Percentiles rank a stretch among this genome's conserved stretches.
Conservation (phyloP, 139 green algal genomes). For the Dunaliella sp. region DNA sequence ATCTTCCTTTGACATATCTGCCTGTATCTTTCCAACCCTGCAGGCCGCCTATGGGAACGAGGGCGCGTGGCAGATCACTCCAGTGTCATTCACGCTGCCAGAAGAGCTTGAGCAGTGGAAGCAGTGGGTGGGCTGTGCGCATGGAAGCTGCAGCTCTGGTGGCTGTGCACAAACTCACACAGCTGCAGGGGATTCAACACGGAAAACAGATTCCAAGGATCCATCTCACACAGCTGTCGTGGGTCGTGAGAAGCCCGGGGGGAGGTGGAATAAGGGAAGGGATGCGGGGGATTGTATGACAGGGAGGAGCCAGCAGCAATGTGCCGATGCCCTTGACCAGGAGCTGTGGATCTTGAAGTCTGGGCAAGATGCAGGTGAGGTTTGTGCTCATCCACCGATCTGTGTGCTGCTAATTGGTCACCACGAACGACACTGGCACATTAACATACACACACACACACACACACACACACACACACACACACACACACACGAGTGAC, state of each 20-base stretch:
- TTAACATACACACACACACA: too few relatives aligned
- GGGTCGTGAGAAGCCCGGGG: too few relatives aligned
- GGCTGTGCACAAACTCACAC: too few relatives aligned
- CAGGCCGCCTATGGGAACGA: slow-evolving; percentile 24
- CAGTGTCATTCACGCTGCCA: slow-evolving; percentile 40
- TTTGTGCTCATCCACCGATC: too few relatives aligned
- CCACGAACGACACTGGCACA: too few relatives aligned
- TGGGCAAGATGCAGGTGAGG: slow-evolving; percentile 43
- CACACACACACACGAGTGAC: too few relatives aligned
- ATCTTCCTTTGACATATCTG: too few relatives aligned
- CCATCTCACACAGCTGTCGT: too few relatives aligned
- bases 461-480: too few relatives aligned
- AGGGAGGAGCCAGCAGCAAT: background rate
- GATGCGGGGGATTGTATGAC: background rate
- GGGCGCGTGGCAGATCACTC: slow-evolving; percentile 11
- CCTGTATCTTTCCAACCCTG: too few relatives aligned
- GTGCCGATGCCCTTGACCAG: background rate
- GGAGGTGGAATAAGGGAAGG: background rate
- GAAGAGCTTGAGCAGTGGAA: slow-evolving; percentile 44
- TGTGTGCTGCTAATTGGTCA: background rate
- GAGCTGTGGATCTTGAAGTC: slow-evolving; percentile 59
- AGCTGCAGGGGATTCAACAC: too few relatives aligned
- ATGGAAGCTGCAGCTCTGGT: background rate
- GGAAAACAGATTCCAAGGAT: too few relatives aligned
- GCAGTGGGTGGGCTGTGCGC: slow-evolving; percentile 23